Conservation (phyloP, 1,139 yeast genomes). For the Pichia sp. region DNA sequence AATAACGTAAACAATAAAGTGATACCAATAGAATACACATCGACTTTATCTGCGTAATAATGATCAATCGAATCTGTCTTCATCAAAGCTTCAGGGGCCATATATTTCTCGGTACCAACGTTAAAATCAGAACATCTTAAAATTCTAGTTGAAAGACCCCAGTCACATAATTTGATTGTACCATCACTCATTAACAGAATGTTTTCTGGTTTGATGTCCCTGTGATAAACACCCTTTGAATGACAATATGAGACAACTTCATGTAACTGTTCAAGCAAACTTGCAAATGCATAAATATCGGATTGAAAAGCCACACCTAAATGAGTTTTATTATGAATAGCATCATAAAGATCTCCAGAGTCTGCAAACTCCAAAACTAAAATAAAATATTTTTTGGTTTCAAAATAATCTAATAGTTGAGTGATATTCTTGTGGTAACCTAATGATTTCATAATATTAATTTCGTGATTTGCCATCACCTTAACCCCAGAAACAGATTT, state of each 20-base stretch:
- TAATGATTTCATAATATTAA: constrained; percentile 32
- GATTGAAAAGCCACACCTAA: constrained; percentile 23
- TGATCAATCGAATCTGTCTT: constrained; percentile 28
- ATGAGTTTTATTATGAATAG: constrained; percentile 27
- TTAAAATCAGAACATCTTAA: constrained; percentile 35
- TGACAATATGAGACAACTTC: constrained; percentile 37
- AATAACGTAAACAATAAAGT: constrained; percentile 42
- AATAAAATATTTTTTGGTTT: constrained; percentile 33
- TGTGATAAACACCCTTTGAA: constrained; percentile 37
- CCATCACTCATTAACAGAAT: constrained; percentile 37
- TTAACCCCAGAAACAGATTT: constrained; percentile 27
- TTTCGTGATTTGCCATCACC: constrained; percentile 39
- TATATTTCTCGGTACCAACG: constrained; percentile 50
- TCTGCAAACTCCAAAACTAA: constrained; percentile 43
- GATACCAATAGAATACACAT: constrained; percentile 83
- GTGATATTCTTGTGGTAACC: constrained; percentile 34
- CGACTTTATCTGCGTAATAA: constrained; percentile 56
- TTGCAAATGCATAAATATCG: constrained; percentile 18
- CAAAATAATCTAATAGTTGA: constrained; percentile 36
- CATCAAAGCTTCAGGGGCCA: constrained; percentile 56
- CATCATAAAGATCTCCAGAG: constrained; percentile 43
- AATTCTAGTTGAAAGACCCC: constrained; percentile 43
- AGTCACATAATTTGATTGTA: constrained; percentile 43
- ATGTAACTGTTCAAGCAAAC: constrained; percentile 33
- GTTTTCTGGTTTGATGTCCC: constrained; percentile 51